Base-by-base conservation (phyloP, 164 flowering plant genomes). In the Sextonia rubra region DNA sequence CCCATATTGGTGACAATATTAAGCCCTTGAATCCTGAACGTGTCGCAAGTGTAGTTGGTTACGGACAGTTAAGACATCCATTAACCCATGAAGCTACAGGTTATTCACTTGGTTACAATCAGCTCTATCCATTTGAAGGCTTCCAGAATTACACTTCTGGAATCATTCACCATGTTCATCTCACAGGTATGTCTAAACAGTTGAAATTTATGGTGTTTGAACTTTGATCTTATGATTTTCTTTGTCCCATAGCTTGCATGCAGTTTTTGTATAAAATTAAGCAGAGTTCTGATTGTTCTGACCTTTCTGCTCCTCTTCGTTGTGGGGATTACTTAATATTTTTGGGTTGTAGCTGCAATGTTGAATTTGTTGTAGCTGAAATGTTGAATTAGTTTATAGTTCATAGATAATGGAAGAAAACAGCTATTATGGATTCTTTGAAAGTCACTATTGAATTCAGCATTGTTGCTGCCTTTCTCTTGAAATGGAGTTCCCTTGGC, bases 61-160 rank as follows among this genome's bases (percentile, higher is more conserved):
- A 84, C 83, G 98, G 98, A 68, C 73, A 12, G 30, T 61, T 71
- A 17, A 69, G 77, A 58, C 18, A 32, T 47, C 76, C 78, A 23
- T 66, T 88, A 60, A 75, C 2, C 64, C 79, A 82, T 76, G 68
- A 81, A 69, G 86, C 86, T 3, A 81, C 23, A 0, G 99, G 99
- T 2, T 17, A 86, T 71, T 87, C 99, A 44, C 91, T 86, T 44
- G 81, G 92, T 70, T 94, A 94, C 78, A 86, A 55, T 67, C 99
- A 92, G 70, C 87, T 88, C 17, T 92, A 94, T 76, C 97, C 94
- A n/a, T 92, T 86, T 70, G 81, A 91, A 75, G 95, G 94, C 30
- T 86, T 94, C 27, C 86, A 83, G 76, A 94, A 94, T 75, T 94
- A 94, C 75, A 89, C 92, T 44, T 94, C 99, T 23, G 98, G 99